Evolutionary conservation across 139 green algal species (phyloP), one percentile per base, ranked within the genome.

Genomic region (Coelastrella sp.): DNA sequence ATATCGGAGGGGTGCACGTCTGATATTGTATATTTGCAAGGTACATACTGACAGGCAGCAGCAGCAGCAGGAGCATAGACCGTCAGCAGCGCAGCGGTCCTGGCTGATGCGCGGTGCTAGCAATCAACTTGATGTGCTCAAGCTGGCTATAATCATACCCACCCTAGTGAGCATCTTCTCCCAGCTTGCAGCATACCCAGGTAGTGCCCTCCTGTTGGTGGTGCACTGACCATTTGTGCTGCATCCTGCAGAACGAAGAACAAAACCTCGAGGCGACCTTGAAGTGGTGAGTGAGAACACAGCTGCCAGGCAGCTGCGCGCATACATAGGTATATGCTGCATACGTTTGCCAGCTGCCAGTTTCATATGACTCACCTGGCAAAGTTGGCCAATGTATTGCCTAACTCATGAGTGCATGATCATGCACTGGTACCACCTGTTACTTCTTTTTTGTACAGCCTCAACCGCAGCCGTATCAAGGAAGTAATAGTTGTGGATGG

Each of bases 401-500:
- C n/a, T n/a, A n/a, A n/a, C n/a, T n/a, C n/a, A n/a, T n/a, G n/a
- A n/a, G n/a, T n/a, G n/a, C n/a, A n/a, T n/a, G n/a, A n/a, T n/a
- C n/a, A n/a, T n/a, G n/a, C n/a, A n/a, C n/a, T n/a, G n/a, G n/a
- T n/a, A n/a, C n/a, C n/a, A n/a, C n/a, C n/a, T n/a, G n/a, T n/a
- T n/a, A n/a, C 30, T 59, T 25, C 32, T 59, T 38, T 81, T n/a
- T 30, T 81, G 72, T 48, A 66, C 67, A 85, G 74, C 37, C 30
- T 51, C 17, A 1, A 8, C 48, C 19, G 72, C 76, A 19, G 43
- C 11, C 27, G 67, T 59, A 3, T 62, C n/a, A 30, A 40, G 0
- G 90, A 94, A 76, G 74, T 96, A 0, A 75, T 96, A 2, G 90
- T 95, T 1, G 91, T 93, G 1, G 93, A 96, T 69, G 93, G 93